Evolutionary conservation across 257 asterid genomes (phyloP).

Genomic region (Capsicum pubescens): DNA sequence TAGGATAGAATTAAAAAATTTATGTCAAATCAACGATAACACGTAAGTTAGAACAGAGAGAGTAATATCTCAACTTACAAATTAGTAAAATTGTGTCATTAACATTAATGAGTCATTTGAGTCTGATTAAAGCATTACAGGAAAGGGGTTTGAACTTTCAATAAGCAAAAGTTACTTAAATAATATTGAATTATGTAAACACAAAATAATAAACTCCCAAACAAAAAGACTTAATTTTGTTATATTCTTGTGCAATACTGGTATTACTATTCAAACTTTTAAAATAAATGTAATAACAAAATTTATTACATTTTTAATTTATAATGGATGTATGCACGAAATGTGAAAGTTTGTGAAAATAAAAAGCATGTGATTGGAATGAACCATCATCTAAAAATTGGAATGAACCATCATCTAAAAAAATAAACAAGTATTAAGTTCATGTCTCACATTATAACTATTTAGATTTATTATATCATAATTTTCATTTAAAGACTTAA

Average conservation of each 20-base stretch:
- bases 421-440: not conserved
- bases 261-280: too few species aligned
- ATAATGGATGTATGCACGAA: too few species aligned
- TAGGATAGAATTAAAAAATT: too few species aligned
- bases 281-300: too few species aligned
- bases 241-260: not conserved
- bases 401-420: not conserved
- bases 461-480: not conserved
- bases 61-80: slow-evolving; percentile 2
- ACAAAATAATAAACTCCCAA: not conserved
- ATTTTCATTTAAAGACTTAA: not conserved
- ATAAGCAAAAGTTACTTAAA: not conserved
- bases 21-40: not conserved
- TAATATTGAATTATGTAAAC: not conserved
- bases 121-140: not conserved
- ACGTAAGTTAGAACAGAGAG: not conserved
- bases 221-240: not conserved
- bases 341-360: not conserved
- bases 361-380: not conserved
- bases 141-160: not conserved
- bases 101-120: not conserved
- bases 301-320: too few species aligned
- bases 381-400: not conserved
- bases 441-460: not conserved
- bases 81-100: not conserved